Evolutionary conservation across 108 stramenopile species (phyloP), one percentile per base, ranked within the genome.

Genomic region (Cyclostephanos invisitatus): DNA sequence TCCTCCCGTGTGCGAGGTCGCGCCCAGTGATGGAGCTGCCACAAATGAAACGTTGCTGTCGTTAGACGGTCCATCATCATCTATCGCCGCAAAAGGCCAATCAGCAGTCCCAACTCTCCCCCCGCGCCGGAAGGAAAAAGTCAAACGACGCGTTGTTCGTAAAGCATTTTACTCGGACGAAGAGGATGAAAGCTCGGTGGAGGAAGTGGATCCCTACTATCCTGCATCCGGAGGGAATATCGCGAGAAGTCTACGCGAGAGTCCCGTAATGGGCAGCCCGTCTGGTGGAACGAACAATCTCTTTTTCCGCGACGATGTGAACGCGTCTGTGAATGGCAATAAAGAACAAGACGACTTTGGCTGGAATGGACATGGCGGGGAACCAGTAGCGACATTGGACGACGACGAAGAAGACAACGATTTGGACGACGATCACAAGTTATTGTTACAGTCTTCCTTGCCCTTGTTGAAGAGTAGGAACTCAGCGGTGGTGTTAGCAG

Each of bases 101-200:
- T 24, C 62, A 9, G 32, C 65, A 36, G 49, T 72, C 47, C n/a
- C 51, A 14, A 32, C 60, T 18, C 71, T 28, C 21, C 74, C 83
- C 32, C 71, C 68, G 21, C 70, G 54, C 2, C 68, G 50, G 64
- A 67, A 72, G 36, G 46, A 70, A 15, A 87, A 84, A 68, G 68
- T 86, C 40, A 94, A 87, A 65, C 86, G 94, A 17, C 86, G 92
- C 7, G 94, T 92, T 24, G 91, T 96, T 40, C 86, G 90, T 37
- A 95, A 95, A 69, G 97, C 92, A 49, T 99, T 99, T 70, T 99
- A 99, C 86, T 94, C 92, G 22, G 95, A 96, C 65, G 98, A 99
- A 78, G 97, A 98, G 83, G 98, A 98, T 73, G 94, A 92, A 73
- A 79, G 77, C 46, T 75, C 82, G 15, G 96, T 94, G 72, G 96